Base-by-base conservation (phyloP, 2,329 filamentous ascomycete genomes). In the Fusarium pseudoanthophilum region DNA sequence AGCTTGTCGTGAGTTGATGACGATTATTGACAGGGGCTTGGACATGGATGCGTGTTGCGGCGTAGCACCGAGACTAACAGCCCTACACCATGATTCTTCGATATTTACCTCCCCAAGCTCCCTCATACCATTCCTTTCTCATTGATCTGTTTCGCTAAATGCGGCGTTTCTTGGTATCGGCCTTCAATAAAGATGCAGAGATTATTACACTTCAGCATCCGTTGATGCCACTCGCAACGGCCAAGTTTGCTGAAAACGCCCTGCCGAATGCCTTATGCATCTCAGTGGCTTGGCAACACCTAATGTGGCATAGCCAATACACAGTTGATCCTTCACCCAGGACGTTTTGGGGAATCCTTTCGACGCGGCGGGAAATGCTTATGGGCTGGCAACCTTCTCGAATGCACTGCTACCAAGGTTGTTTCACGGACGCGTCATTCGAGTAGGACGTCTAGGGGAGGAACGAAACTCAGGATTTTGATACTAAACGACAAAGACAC, bases 151-250 rank as follows among this genome's bases (percentile, higher is more conserved):
- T 14, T 15, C 9, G 26, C 26, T 21, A 5, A 15, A 26, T 21
- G 5, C 43, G 5, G 24, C 4, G 5, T 14, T 6, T 1, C 2
- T 46, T 21, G 18, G 4, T 3, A 46, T 7, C 11, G 5, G 11
- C 7, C 24, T 28, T 7, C 15, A 15, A 5, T 8, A 15, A 10
- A 1, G 7, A n/a, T 26, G 2, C 20, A n/a, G 20, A 20, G 8
- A 8, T 16, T 4, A 7, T 3, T 21, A 7, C 15, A 20, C 21
- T 26, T 20, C 13, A 10, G 11, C 11, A 21, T n/a, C 2, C 11
- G n/a, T 28, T n/a, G 21, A 34, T 21, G 16, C 18, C 26, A 16
- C 16, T 32, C 15, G 4, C 9, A 15, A 26, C 1, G 18, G 18
- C 24, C 13, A 57, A 26, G 3, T 18, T 8, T 26, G 18, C 5